Evolutionary conservation across 108 stramenopile species (phyloP).

Genomic region (Craspedostauros australis): DNA sequence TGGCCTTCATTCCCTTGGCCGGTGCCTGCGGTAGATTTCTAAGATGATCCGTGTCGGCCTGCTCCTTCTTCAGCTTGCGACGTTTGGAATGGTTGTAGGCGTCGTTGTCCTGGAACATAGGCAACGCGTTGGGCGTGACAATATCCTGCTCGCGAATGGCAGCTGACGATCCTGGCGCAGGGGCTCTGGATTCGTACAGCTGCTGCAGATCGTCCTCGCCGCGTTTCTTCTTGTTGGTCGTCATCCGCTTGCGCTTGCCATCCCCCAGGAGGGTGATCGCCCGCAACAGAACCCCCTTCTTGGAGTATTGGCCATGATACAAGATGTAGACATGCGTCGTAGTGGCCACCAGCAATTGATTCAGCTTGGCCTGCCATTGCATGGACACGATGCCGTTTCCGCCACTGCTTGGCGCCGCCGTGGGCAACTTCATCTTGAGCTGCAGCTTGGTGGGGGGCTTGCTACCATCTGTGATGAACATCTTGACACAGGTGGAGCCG

Average conservation of each 20-base stretch:
- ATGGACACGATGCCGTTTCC: conserved; percentile 46
- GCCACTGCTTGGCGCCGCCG: no score
- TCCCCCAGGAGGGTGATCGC: no score
- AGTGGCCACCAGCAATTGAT: conserved; percentile 75
- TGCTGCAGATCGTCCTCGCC: conserved; percentile 61
- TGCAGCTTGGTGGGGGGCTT: no score
- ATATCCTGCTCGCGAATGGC: conserved; percentile 51
- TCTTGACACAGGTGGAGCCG: no score
- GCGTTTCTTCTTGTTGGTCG: conserved; percentile 27
- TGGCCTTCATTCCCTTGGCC: conserved; percentile 64
- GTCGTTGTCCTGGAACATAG: conserved; percentile 39
- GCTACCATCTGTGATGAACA: no score
- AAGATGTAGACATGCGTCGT: conserved; percentile 52
- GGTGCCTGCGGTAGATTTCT: conserved; percentile 64
- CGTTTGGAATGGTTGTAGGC: no score
- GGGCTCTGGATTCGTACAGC: conserved; percentile 61
- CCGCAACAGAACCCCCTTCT: conserved; percentile 72
- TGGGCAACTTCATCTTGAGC: no score
- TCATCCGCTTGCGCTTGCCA: no score
- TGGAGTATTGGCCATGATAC: conserved; percentile 49
- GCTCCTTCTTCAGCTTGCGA: conserved; percentile 46
- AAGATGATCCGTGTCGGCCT: conserved; percentile 49
- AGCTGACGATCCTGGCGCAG: conserved; percentile 54
- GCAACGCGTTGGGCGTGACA: conserved; percentile 61
- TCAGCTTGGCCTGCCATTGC: conserved; percentile 71